Percentiles rank a stretch among this genome's conserved stretches.
These are phyloP conservation scores for Pezicula carpinea DNA, from an alignment of 2,329 filamentous ascomycete genomes.

Conservation along the genomic window DNA sequence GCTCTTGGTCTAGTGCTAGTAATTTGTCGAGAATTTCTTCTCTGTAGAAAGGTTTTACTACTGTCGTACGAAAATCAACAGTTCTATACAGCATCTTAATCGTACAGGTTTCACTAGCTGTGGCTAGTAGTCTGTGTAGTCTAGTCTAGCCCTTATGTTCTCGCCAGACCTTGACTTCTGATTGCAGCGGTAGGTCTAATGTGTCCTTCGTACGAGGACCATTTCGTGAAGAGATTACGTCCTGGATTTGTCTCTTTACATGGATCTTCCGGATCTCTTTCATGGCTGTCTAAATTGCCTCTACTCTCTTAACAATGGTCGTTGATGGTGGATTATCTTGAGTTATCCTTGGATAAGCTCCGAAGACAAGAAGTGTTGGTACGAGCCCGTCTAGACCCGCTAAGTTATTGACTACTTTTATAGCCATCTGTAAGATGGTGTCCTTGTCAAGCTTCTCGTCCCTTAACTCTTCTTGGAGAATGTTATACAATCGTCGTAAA, in stretches of 20 bases:
- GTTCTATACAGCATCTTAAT: background rate
- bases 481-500: too few species aligned
- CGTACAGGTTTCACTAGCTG: conserved; percentile 1
- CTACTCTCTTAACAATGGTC: too few species aligned
- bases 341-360: too few species aligned
- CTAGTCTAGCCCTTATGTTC: conserved; percentile 1
- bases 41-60: conserved; percentile 8
- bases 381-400: too few species aligned
- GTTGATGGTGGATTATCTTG: background rate
- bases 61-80: conserved; percentile 3
- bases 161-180: conserved; percentile 2
- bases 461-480: too few species aligned
- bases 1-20: too few species aligned
- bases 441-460: background rate
- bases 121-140: background rate
- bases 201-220: conserved; percentile 1
- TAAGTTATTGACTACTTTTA: too few species aligned
- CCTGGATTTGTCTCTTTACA: too few species aligned
- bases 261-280: too few species aligned
- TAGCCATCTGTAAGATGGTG: too few species aligned
- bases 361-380: too few species aligned
- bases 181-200: conserved; percentile 4
- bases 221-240: background rate
- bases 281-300: too few species aligned
- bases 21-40: background rate